A percentile compares a stretch with the other conserved stretches of the same genome.
Conservation (phyloP, 257 asterid genomes). For the Cynanchum wilfordii region DNA sequence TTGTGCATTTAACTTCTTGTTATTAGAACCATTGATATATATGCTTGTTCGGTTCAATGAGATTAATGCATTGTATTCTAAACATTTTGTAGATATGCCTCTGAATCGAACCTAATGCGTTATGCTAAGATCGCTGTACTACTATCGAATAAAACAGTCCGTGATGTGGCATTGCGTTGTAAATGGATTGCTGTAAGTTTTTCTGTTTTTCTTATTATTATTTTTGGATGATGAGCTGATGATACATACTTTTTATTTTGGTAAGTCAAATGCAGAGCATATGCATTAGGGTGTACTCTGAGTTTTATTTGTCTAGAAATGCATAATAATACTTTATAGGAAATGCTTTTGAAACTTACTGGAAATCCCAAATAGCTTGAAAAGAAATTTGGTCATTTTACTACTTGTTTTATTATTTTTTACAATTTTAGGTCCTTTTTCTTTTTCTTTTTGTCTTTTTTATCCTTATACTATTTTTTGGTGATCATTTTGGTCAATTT, state of each 20-base stretch:
- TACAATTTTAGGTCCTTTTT: too few species aligned
- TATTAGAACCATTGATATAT: background rate
- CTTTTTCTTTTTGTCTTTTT: too few species aligned
- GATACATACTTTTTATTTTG: background rate
- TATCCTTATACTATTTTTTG: too few species aligned
- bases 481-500: too few species aligned
- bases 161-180: constrained; percentile 95
- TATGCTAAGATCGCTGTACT: constrained; percentile 87
- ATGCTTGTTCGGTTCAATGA: background rate
- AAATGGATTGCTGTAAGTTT: constrained; percentile 86
- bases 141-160: constrained; percentile 72
- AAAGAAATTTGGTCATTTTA: too few species aligned
- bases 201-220: background rate
- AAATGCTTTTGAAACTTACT: too few species aligned
- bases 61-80: constrained; percentile 9
- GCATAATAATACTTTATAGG: too few species aligned
- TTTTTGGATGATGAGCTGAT: background rate
- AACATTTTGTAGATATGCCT: constrained; percentile 57
- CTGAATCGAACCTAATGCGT: constrained; percentile 63
- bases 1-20: background rate
- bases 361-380: too few species aligned
- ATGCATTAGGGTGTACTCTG: background rate
- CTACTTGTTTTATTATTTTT: too few species aligned
- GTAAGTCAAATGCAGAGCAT: background rate
- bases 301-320: background rate